A percentile compares a stretch with the other conserved stretches of the same genome.
phyloP scores from a whole-genome alignment of 768 basidiomycete species.

The Podaxis mareebaensis region DNA sequence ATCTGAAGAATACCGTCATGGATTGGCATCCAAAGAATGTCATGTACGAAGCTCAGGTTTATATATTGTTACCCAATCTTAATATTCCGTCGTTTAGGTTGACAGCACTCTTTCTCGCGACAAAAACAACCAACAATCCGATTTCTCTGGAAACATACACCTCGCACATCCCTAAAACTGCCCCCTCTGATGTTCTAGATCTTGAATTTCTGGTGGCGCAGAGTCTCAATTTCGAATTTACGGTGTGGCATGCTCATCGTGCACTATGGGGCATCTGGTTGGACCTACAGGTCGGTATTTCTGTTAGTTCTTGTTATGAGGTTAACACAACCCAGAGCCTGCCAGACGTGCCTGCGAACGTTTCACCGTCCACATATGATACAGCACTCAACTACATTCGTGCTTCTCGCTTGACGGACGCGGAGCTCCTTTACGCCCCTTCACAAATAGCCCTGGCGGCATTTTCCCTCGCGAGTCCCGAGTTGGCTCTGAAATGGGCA shows the following conservation, averaged over 20 bases:
- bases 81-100: constrained; percentile 56
- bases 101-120: constrained; percentile 91
- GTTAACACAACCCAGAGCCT: constrained; percentile 45
- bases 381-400: constrained; percentile 66
- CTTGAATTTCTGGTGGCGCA: constrained; percentile 97
- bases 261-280: constrained; percentile 89
- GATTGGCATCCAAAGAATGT: constrained; percentile 99
- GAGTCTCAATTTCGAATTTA: constrained; percentile 91
- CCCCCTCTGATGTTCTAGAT: constrained; percentile 82
- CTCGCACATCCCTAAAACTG: constrained; percentile 77
- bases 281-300: constrained; percentile 71
- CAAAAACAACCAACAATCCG: constrained; percentile 96
- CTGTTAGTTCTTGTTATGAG: not conserved
- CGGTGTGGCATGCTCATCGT: constrained; percentile 88
- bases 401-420: constrained; percentile 85
- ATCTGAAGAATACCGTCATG: constrained; percentile 97
- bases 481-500: constrained; percentile 63
- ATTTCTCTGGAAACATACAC: constrained; percentile 88
- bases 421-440: constrained; percentile 88
- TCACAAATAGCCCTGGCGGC: constrained; percentile 91
- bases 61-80: not conserved
- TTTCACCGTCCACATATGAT: constrained; percentile 61
- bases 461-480: constrained; percentile 63
- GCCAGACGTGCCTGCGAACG: constrained; percentile 48
- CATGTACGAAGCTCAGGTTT: constrained; percentile 60